Evolutionary conservation across 352 stramenopile genomes (phyloP), one percentile per base, ranked within the genome.

Genomic region (Globisporangium carolinianum): DNA sequence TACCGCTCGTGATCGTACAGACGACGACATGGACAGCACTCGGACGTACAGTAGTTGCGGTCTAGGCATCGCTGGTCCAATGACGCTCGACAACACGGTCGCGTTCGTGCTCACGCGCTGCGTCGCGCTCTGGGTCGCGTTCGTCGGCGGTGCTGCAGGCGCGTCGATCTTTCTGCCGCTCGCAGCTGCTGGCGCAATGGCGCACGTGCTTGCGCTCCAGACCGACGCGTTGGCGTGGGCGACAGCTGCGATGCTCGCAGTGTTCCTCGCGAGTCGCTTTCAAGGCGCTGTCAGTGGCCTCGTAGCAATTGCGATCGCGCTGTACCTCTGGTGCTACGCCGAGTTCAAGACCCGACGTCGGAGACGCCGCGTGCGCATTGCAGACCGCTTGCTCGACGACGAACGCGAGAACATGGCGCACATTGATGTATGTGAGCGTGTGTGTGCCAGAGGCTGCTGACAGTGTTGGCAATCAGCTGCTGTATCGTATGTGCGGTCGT

Each of bases 141-240:
- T 51, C 37, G 14, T 64, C 18, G 75, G 68, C 37, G 76, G 79
- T 6, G 51, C 59, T 0, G 65, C 61, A 2, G 45, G 69, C 24
- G 54, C 65, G n/a, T 87, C 79, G 0, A 57, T 83, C 15, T 89
- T 89, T 55, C 56, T 86, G n/a, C 76, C 79, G n/a, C 15, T 87
- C 39, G 79, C 79, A 8, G 57, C 67, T 0, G 75, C 72, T 2
- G 79, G 79, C 2, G 50, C 71, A 0, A 72, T 86, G 15, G 54
- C 66, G 0, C 71, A 79, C 42, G 47, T 71, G 9, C 67, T 61
- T 57, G 61, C 63, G 0, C 58, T 68, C 10, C 62, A 72, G 39
- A 46, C 66, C 4, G 57, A 67, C 3, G 83, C 76, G 51, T 54
- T 59, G 5, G 39, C 37, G 2, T 67, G 58, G 12, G 78, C 76